Evolutionary conservation across 2,329 filamentous ascomycete genomes (phyloP), one percentile per base, ranked within the genome.

Genomic region (Nothomitra cinnamomea): DNA sequence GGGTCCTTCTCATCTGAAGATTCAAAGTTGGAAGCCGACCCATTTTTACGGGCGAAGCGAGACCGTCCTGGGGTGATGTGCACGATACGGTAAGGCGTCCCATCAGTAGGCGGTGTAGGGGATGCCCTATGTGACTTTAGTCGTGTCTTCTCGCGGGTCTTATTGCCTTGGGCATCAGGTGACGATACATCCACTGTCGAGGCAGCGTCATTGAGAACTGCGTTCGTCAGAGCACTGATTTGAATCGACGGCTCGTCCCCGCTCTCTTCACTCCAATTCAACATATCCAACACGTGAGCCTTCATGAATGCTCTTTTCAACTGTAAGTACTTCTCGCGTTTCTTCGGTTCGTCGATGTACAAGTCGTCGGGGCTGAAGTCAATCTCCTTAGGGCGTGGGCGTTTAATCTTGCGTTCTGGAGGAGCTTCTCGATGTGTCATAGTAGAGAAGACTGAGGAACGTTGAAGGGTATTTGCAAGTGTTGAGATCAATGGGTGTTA

Each of bases 141-240:
- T 41, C 24, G 40, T 6, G 50, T 36, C 19, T 19, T 10, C n/a
- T 47, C 41, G 17, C 25, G 3, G 6, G 19, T 3, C 10, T 21
- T 24, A 1, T 13, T 25, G 12, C 22, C 10, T 17, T 6, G 40
- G 50, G 24, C 25, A 17, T 61, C 65, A 57, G 72, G 71, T 7
- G 78, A 74, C 2, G 70, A 75, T 51, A 77, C 77, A 43, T 82
- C 79, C 55, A 79, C 78, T 22, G 67, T 60, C 47, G 69, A 62
- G 22, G 65, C 70, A 58, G 74, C 73, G 57, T 72, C 71, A 52
- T 73, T 74, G 53, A 95, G 74, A 15, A 95, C 73, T 19, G 87
- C 89, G 64, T 92, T 90, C 50, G 90, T 94, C 59, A 92, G 78
- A 61, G 89, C 88, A 65, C 88, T 95, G 65, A 95, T 84, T 70